Percentiles rank a stretch among this genome's conserved stretches.
Conservation (phyloP, 1,284 basidiomycete species). For the Thelephora terrestris region DNA sequence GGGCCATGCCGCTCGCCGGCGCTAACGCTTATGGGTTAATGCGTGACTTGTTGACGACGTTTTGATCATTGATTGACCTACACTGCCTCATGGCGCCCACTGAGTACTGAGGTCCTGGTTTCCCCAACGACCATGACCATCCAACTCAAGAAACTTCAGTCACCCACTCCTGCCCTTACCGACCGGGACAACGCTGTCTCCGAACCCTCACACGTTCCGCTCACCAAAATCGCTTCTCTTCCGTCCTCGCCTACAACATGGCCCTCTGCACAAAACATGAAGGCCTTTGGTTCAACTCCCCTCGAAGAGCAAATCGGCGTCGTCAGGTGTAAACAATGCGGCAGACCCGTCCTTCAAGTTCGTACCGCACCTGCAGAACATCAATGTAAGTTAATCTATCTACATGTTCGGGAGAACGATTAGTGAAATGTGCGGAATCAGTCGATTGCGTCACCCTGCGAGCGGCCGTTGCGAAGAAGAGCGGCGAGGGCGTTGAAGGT, state of each 20-base stretch:
- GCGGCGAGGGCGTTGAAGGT: conserved; percentile 35
- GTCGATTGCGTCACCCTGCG: conserved; percentile 57
- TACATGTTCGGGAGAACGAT: background rate
- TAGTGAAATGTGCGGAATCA: conserved; percentile 15
- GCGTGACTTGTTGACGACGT: no score
- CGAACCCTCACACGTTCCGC: conserved; percentile 23
- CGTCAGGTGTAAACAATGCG: conserved; percentile 70
- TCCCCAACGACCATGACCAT: conserved; percentile 41
- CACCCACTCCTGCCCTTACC: conserved; percentile 27
- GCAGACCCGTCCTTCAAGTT: conserved; percentile 66
- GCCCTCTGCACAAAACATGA: conserved; percentile 80
- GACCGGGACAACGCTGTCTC: conserved; percentile 37
- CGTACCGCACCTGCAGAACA: conserved; percentile 71
- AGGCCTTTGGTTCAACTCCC: conserved; percentile 71
- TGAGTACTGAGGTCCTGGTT: no score
- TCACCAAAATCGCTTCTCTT: conserved; percentile 15
- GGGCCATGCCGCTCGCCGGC: no score
- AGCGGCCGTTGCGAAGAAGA: conserved; percentile 39
- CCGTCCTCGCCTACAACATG: conserved; percentile 70
- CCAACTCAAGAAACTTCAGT: conserved; percentile 41
- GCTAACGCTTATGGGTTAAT: no score
- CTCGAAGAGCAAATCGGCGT: conserved; percentile 59
- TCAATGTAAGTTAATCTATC: conserved; percentile 39
- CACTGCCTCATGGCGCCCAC: no score
- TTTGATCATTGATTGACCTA: no score